Conservation (phyloP, 2,329 filamentous ascomycete genomes). For the Aspergillus uvarum region DNA sequence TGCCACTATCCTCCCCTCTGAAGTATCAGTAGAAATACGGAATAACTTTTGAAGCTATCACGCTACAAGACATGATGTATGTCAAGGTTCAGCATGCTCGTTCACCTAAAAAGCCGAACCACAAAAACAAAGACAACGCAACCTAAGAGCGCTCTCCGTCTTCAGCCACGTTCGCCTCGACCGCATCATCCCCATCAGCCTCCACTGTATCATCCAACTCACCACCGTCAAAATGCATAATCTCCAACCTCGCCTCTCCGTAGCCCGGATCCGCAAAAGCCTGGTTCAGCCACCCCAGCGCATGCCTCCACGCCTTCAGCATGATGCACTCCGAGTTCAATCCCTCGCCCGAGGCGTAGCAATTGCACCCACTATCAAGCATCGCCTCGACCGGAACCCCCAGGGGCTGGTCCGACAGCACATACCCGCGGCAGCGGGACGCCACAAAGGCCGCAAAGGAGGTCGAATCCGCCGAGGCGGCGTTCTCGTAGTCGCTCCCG, state of each 20-base stretch:
- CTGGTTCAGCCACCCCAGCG: constrained; percentile 63
- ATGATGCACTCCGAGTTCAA: constrained; percentile 63
- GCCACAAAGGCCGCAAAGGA: constrained; percentile 36
- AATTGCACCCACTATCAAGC: constrained; percentile 61
- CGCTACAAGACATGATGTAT: too few species aligned
- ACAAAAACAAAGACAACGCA: too few species aligned
- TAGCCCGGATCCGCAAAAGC: constrained; percentile 51
- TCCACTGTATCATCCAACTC: background rate
- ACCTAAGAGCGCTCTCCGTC: too few species aligned
- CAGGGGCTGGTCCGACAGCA: constrained; percentile 53
- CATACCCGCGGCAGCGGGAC: constrained; percentile 63
- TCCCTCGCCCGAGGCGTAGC: constrained; percentile 66
- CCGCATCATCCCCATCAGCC: background rate
- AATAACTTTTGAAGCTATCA: too few species aligned
- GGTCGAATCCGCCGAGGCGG: background rate
- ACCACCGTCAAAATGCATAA: constrained; percentile 18
- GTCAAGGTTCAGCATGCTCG: too few species aligned
- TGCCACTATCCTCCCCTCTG: too few species aligned
- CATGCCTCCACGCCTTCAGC: constrained; percentile 52
- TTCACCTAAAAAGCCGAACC: too few species aligned
- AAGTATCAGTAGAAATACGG: too few species aligned
- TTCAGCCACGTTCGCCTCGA: too few species aligned
- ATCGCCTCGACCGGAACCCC: constrained; percentile 57
- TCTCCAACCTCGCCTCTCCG: constrained; percentile 37
- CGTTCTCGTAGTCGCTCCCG: constrained; percentile 8